Conservation (phyloP, 202 grass and related monocot genomes). For the Setaria italica region DNA sequence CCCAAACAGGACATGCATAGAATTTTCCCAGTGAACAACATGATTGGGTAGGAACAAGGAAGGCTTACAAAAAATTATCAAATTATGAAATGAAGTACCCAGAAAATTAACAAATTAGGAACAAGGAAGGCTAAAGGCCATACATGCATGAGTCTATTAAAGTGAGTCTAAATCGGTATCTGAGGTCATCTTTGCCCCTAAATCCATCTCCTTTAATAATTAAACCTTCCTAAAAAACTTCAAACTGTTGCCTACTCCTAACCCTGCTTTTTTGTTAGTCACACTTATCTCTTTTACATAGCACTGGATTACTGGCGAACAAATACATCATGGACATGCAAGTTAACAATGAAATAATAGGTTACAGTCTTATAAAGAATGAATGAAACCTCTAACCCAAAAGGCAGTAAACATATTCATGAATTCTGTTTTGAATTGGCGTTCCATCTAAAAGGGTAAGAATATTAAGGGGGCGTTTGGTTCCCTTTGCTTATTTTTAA, state of each 20-base stretch:
- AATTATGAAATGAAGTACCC: background rate
- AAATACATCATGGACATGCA: slow-evolving; percentile 15
- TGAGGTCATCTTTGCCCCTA: background rate
- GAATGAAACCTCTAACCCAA: slow-evolving; percentile 5
- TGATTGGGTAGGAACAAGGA: background rate
- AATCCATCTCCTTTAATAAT: background rate
- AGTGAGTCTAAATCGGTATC: background rate
- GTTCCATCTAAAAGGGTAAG: background rate
- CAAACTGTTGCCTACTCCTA: background rate
- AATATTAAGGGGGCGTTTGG: no score
- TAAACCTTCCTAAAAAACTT: background rate
- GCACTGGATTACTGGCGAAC: background rate
- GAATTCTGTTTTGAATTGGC: slow-evolving; percentile 16
- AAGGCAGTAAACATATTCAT: slow-evolving; percentile 36
- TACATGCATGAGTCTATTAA: slow-evolving; percentile 8
- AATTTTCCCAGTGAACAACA: background rate
- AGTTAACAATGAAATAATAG: slow-evolving; percentile 1
- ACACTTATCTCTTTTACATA: slow-evolving; percentile 17
- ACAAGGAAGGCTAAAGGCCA: background rate
- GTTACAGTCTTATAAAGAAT: slow-evolving; percentile 19
- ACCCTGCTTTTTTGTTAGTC: slow-evolving; percentile 9
- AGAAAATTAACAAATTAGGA: background rate
- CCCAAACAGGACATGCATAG: background rate
- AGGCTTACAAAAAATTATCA: background rate
- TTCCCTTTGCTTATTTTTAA: no score